Evolutionary conservation across 495 filamentous ascomycete species (phyloP), one percentile per base, ranked within the genome.

Genomic region (Schizothecium vesticola): DNA sequence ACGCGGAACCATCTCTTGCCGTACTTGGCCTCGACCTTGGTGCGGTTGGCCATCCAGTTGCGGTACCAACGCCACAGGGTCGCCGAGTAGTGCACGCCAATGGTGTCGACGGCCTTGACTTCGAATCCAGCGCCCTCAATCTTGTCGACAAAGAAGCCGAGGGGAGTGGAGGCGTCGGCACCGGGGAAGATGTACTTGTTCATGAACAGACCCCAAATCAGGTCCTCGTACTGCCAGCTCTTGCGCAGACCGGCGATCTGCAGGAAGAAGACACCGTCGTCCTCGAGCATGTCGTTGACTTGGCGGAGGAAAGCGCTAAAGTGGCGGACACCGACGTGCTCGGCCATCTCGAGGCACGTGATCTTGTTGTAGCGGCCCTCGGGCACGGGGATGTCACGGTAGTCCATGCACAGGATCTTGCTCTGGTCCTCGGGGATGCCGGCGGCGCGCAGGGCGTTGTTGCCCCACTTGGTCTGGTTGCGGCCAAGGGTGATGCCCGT

Each of bases 11-110:
- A 99, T 72, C 91, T 83, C 70, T 91, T 90, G 71, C 95, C 95
- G 77, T 98, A 99, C 85, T 97, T 98, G 67, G 91, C 93, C 77
- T 90, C 86, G 33, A 98, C 91, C 85, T 97, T 97, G 69, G 97
- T 94, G 68, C 87, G 85, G 86, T 98, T 99, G 78, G 85, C 95
- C 78, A 98, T 85, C 95, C 95, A 99, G 85, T 99, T 99, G 72
- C 95, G 86, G 84, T 99, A 99, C 95, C 95, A 99, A 75, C 92
- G 88, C 95, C 95, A 99, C 58, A 99, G 82, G 36, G 95, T 99
- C 63, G 94, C 93, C 43, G 92, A 96, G 81, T 99, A 99, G 83
- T 99, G 95, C 56, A 99, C 93, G 73, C 93, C 94, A 72, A 97
- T 87, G 61, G 92, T 97, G 76, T 97, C 92, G 71, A 94, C 76